Base-by-base conservation (phyloP, 2,329 filamentous ascomycete species). In the Didymosphaeria variabile region DNA sequence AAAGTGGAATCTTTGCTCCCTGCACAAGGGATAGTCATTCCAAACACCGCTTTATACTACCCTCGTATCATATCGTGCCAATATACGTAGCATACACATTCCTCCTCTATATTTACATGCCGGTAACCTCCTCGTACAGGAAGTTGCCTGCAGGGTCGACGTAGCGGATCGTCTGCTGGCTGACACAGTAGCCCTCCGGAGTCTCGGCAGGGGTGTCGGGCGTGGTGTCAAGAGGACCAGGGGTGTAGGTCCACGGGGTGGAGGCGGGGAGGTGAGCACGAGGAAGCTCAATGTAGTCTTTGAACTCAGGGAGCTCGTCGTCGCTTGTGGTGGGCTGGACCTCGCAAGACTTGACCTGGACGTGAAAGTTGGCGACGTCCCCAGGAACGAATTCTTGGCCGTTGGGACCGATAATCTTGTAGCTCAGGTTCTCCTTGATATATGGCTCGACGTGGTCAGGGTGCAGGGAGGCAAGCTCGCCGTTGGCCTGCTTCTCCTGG, bases 341-440 rank as follows among this genome's bases (percentile, higher is more conserved):
- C 51, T 71, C 68, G 52, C 66, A 71, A 67, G 67, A 70, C 60
- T 71, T 70, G 56, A 76, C 74, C 26, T 61, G 67, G 59, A 78
- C 61, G 63, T 78, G 75, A 59, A 78, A 67, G 67, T 72, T 70
- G 53, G 75, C 72, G 56, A 78, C 59, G 5, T 68, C 55, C 2
- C 72, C 66, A 2, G 72, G 60, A 51, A 69, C 61, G 31, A 77
- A 54, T 64, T 77, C 73, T 12, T 59, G 54, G 61, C 72, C 71
- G 31, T 73, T 70, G 47, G 69, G 61, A 42, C 70, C 70, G 31
- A 78, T 66, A 42, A 79, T 68, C 55, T 71, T 74, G 71, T 76
- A 78, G 70, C 72, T 66, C 26, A 79, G 67, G 67, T 79, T 66
- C 52, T 72, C 57, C 47, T 66, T 65, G n/a, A 79, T 72, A 68